phyloP scores from a whole-genome alignment of 306 rosid species.

The Hippophae gyantsensis region DNA sequence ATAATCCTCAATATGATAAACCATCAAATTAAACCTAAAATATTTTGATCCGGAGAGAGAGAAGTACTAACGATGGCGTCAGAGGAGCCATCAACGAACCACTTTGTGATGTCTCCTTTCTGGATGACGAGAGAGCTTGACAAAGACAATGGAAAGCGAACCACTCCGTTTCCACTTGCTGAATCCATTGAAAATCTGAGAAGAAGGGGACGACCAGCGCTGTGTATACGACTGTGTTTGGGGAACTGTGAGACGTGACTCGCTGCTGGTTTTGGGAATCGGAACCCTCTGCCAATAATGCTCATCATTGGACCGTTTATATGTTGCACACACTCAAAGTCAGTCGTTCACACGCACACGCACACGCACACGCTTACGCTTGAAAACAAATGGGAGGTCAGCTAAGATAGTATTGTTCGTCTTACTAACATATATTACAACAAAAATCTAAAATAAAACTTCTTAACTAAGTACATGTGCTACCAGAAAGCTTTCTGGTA shows the following conservation, averaged over 20 bases:
- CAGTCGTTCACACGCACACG: background rate
- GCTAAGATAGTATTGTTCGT: too few relatives aligned
- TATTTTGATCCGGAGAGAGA: background rate
- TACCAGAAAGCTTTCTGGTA: too few relatives aligned
- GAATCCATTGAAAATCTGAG: constrained; percentile 19
- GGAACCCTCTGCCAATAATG: background rate
- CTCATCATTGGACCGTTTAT: background rate
- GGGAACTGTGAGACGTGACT: background rate
- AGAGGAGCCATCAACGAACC: constrained; percentile 66
- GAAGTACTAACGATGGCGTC: constrained; percentile 64
- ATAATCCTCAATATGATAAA: too few relatives aligned
- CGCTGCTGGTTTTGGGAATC: background rate
- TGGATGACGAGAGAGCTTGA: constrained; percentile 53
- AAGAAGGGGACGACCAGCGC: background rate
- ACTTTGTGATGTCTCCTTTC: constrained; percentile 76
- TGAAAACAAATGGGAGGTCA: background rate
- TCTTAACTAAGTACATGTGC: too few relatives aligned
- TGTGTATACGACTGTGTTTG: constrained; percentile 9
- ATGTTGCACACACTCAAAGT: background rate
- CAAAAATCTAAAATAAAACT: too few relatives aligned
- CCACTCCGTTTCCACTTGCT: constrained; percentile 27
- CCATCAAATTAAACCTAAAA: background rate
- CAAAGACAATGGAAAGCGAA: constrained; percentile 56
- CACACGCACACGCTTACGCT: too few relatives aligned
- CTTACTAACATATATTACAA: too few relatives aligned